Evolutionary conservation across 2,329 filamentous ascomycete species (phyloP).

Genomic region (Malbranchea zuffiana): DNA sequence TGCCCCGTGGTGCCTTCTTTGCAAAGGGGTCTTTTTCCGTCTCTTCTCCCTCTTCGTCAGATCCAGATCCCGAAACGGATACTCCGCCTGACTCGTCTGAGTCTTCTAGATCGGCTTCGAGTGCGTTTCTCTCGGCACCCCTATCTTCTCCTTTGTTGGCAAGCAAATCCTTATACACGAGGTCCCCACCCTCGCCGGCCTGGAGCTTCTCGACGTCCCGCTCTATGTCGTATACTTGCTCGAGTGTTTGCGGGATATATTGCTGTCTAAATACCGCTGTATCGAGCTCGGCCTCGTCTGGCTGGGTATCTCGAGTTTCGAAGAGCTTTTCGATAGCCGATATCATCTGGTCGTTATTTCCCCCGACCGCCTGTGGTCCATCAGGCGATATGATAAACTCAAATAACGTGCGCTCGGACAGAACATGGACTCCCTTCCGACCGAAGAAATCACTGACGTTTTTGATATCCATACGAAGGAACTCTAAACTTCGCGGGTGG

Average conservation of each 20-base stretch:
- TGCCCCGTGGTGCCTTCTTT: conserved; percentile 62
- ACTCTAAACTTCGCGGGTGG: conserved; percentile 83
- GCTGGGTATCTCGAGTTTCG: conserved; percentile 41
- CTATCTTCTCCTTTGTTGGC: conserved; percentile 49
- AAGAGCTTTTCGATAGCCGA: conserved; percentile 58
- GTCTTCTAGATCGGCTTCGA: conserved; percentile 28
- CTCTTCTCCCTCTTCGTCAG: conserved; percentile 24
- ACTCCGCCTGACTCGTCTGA: conserved; percentile 30
- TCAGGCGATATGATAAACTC: conserved; percentile 62
- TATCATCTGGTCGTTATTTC: conserved; percentile 46
- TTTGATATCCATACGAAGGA: conserved; percentile 96
- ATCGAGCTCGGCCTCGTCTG: conserved; percentile 58
- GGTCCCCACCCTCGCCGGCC: conserved; percentile 59
- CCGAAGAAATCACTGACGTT: conserved; percentile 91
- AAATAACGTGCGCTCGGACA: conserved; percentile 71
- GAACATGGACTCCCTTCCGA: conserved; percentile 67
- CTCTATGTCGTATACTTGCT: conserved; percentile 94
- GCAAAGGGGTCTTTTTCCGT: conserved; percentile 44
- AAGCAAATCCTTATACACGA: conserved; percentile 77
- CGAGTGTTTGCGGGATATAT: conserved; percentile 90
- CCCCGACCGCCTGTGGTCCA: conserved; percentile 32
- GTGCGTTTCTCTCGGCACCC: conserved; percentile 12
- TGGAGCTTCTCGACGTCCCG: conserved; percentile 71
- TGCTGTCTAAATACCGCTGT: conserved; percentile 91
- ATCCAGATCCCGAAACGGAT: conserved; percentile 32